phyloP scores from a whole-genome alignment of 1,139 yeast species.

The Sporopachydermia cereana region DNA sequence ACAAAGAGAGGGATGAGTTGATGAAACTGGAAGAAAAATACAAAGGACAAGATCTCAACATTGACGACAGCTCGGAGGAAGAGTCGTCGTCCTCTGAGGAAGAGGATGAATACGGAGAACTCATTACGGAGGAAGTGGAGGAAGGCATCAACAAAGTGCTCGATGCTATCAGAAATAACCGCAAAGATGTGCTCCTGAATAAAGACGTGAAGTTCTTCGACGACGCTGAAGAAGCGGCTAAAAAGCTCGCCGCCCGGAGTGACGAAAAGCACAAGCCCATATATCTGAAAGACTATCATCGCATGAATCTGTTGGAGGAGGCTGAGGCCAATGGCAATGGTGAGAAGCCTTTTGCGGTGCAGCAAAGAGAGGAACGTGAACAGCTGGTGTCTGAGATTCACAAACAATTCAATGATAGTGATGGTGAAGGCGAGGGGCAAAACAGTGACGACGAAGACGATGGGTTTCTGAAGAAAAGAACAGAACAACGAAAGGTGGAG shows the following conservation, averaged over 20 bases:
- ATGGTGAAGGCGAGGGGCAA: conserved; percentile 31
- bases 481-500: conserved; percentile 24
- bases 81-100: conserved; percentile 45
- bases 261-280: conserved; percentile 58
- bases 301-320: conserved; percentile 61
- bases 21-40: conserved; percentile 20
- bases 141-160: conserved; percentile 65
- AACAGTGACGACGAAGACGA: conserved; percentile 37
- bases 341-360: conserved; percentile 56
- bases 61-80: conserved; percentile 21
- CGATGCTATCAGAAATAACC: conserved; percentile 54
- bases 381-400: conserved; percentile 67
- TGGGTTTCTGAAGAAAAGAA: conserved; percentile 49
- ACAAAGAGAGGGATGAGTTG: conserved; percentile 24
- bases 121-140: conserved; percentile 80
- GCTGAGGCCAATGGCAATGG: conserved; percentile 38
- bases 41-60: conserved; percentile 17
- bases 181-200: conserved; percentile 48
- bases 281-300: conserved; percentile 83
- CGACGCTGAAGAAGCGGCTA: conserved; percentile 36
- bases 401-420: conserved; percentile 43
- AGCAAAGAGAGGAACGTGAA: conserved; percentile 64
- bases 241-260: conserved; percentile 11
- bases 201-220: conserved; percentile 60
- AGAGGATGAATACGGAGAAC: conserved; percentile 88